phyloP scores from a whole-genome alignment of 2,329 filamentous ascomycete species.

The Lomentospora prolificans region DNA sequence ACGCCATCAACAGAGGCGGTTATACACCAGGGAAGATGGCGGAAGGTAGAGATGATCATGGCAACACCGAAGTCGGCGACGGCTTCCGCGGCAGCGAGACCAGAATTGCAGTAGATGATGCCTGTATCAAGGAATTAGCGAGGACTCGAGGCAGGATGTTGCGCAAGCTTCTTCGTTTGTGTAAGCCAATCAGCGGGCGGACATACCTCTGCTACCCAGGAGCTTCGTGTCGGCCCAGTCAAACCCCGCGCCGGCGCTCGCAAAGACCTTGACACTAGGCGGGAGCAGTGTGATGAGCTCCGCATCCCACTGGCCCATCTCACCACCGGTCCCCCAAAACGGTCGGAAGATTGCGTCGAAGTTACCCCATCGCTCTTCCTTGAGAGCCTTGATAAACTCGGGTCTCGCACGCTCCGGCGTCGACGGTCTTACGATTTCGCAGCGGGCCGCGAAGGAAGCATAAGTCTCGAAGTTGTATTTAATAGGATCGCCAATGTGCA shows the following conservation, averaged over 20 bases:
- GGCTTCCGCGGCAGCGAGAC: conserved; percentile 59
- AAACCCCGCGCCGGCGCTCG: conserved; percentile 55
- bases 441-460: conserved; percentile 29
- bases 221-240: conserved; percentile 56
- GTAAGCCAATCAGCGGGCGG: background rate
- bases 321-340: conserved; percentile 53
- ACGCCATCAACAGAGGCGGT: conserved; percentile 28
- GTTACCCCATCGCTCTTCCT: conserved; percentile 42
- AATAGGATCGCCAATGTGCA: conserved; percentile 63
- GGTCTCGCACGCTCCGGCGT: conserved; percentile 38
- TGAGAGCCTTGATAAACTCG: conserved; percentile 38
- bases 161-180: background rate
- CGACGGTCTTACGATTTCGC: conserved; percentile 41
- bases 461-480: conserved; percentile 39
- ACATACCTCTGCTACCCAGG: conserved; percentile 48
- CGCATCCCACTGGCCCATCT: conserved; percentile 55
- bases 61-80: conserved; percentile 64
- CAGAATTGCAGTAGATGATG: conserved; percentile 64
- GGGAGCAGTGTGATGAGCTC: conserved; percentile 50
- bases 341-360: conserved; percentile 49
- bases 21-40: conserved; percentile 55
- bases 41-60: conserved; percentile 60
- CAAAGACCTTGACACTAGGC: conserved; percentile 46
- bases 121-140: conserved; percentile 29
- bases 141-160: background rate